Percentiles rank a stretch among this genome's conserved stretches.
phyloP scores from a whole-genome alignment of 1,284 basidiomycete genomes.

The Papiliotrema fonsecae region DNA sequence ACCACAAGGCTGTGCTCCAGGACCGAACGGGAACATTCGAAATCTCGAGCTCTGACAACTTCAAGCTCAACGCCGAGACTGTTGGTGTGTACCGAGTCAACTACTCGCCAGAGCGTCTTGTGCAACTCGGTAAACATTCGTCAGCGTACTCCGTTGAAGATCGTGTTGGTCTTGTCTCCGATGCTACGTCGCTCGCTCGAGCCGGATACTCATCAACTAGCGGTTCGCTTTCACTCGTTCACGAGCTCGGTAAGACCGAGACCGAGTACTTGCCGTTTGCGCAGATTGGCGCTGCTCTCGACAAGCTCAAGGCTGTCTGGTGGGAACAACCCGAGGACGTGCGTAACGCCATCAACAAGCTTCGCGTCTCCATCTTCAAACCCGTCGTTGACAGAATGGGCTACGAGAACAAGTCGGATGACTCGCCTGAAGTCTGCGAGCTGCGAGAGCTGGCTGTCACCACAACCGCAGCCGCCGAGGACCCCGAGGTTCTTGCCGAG shows the following conservation, averaged over 20 bases:
- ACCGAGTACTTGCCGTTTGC: slow-evolving; percentile 56
- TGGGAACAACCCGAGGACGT: slow-evolving; percentile 72
- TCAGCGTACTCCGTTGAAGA: slow-evolving; percentile 78
- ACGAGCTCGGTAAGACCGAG: slow-evolving; percentile 62
- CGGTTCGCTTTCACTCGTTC: slow-evolving; percentile 67
- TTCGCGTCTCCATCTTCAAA: slow-evolving; percentile 68
- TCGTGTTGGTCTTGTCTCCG: slow-evolving; percentile 77
- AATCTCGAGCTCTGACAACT: slow-evolving; percentile 66
- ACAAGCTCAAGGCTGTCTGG: slow-evolving; percentile 65
- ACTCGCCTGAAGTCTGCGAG: slow-evolving; percentile 67
- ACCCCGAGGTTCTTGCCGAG: slow-evolving; percentile 66
- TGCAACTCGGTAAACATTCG: slow-evolving; percentile 73
- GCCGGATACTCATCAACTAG: slow-evolving; percentile 74
- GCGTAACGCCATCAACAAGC: slow-evolving; percentile 58
- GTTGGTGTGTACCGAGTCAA: slow-evolving; percentile 83
- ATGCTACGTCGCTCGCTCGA: slow-evolving; percentile 72
- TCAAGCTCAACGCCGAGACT: slow-evolving; percentile 85
- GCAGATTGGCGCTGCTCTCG: slow-evolving; percentile 50
- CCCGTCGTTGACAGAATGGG: slow-evolving; percentile 77
- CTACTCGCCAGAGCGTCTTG: slow-evolving; percentile 76
- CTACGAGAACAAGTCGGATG: slow-evolving; percentile 66
- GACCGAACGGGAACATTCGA: slow-evolving; percentile 65
- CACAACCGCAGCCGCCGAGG: slow-evolving; percentile 61
- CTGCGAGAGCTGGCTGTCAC: slow-evolving; percentile 72
- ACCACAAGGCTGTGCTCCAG: slow-evolving; percentile 64